Conservation (phyloP, 176 grass and related monocot genomes). For the Thalia dealbata region DNA sequence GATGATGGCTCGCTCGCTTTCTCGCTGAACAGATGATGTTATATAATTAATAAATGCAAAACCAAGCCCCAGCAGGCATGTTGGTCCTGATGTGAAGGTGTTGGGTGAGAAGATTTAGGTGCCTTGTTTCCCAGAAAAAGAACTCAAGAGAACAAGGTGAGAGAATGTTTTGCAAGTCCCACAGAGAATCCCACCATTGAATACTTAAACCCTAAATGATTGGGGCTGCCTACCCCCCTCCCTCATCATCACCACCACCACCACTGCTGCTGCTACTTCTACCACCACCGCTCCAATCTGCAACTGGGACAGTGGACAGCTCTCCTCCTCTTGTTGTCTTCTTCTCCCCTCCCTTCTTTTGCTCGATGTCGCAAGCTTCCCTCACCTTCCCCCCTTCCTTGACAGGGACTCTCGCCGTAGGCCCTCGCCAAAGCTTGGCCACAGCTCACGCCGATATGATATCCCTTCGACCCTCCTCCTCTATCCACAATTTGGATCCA, state of each 20-base stretch:
- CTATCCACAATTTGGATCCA: slow-evolving; percentile 4
- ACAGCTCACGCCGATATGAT: not conserved
- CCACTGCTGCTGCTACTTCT: not conserved
- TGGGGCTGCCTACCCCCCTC: too few species aligned
- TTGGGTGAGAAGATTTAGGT: slow-evolving; percentile 3
- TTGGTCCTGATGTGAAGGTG: not conserved
- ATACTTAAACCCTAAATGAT: not conserved
- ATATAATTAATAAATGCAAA: not conserved
- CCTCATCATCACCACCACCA: not conserved
- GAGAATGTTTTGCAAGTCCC: slow-evolving; percentile 5
- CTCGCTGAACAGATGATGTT: too few species aligned
- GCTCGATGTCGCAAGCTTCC: not conserved
- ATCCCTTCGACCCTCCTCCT: not conserved
- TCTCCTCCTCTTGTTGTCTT: slow-evolving; percentile 1
- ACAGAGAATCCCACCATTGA: not conserved
- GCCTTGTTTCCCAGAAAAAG: not conserved
- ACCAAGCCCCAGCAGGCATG: too few species aligned
- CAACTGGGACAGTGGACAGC: slow-evolving; percentile 1
- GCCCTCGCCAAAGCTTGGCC: not conserved
- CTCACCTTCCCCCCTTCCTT: too few species aligned
- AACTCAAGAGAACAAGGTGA: not conserved
- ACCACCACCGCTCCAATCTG: not conserved
- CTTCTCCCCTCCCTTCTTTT: not conserved
- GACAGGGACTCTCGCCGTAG: not conserved
- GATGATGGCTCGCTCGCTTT: too few species aligned